Percentiles rank a stretch among this genome's conserved stretches.
These are phyloP conservation scores for Colletotrichum chrysophilum DNA, from an alignment of 2,329 filamentous ascomycete species.

Conservation along the genomic window DNA sequence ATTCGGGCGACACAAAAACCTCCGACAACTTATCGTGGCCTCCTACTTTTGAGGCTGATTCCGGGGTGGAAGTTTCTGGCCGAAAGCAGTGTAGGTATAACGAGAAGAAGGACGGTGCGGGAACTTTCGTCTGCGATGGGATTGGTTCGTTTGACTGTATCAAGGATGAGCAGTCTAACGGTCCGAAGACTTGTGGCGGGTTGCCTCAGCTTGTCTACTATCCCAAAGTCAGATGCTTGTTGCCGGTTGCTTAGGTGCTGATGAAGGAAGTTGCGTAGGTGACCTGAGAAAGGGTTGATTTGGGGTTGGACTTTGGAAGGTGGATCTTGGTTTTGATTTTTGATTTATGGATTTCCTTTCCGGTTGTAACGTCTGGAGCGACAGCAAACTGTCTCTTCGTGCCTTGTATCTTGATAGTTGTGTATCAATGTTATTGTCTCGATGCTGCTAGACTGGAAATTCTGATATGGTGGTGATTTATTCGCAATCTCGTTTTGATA, in stretches of 20 bases:
- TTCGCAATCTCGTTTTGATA: neutral
- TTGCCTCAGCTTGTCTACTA: neutral
- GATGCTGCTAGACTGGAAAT: neutral
- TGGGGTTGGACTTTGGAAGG: accelerated
- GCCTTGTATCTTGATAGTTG: neutral
- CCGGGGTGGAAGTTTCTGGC: neutral
- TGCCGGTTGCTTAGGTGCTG: neutral
- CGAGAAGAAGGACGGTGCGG: neutral
- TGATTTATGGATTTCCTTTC: neutral
- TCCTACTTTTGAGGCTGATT: neutral
- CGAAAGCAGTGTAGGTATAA: neutral
- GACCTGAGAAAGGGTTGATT: neutral
- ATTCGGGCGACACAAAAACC: neutral
- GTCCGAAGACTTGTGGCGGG: neutral
- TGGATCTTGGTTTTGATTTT: neutral
- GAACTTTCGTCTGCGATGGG: neutral
- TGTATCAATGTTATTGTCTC: neutral
- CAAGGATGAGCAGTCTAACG: neutral
- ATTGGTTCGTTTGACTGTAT: neutral
- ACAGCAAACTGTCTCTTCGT: neutral
- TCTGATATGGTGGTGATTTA: neutral
- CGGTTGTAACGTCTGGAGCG: neutral
- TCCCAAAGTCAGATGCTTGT: neutral
- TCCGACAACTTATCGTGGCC: neutral
- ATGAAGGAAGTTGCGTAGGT: neutral